Evolutionary conservation across 1,284 basidiomycete genomes (phyloP).

Genomic region (Ustilago hordei): DNA sequence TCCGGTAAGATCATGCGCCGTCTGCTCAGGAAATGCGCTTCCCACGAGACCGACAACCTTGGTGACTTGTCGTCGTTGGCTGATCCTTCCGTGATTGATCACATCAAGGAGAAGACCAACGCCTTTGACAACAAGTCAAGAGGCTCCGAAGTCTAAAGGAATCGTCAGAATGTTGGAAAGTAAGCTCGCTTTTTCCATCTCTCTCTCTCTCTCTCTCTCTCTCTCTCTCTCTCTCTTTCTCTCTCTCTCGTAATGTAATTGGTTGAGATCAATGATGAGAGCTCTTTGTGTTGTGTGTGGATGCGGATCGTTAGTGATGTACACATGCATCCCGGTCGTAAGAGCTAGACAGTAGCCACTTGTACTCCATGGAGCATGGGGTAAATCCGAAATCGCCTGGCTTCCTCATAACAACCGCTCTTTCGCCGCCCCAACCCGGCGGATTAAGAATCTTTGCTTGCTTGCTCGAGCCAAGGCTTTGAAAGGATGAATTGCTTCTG

Average conservation of each 20-base stretch:
- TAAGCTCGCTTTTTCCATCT: not conserved
- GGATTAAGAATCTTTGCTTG: not conserved
- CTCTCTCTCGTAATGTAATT: not conserved
- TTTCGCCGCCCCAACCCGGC: not conserved
- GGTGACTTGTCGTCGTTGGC: conserved; percentile 88
- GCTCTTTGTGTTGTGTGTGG: not conserved
- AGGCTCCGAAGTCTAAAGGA: not conserved
- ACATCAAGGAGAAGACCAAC: conserved; percentile 58
- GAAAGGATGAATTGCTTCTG: not conserved
- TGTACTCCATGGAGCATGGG: not conserved
- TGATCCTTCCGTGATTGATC: conserved; percentile 72
- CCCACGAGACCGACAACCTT: conserved; percentile 90
- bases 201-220: not conserved
- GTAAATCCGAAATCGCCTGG: conserved; percentile 8
- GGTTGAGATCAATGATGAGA: not conserved
- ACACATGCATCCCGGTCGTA: not conserved
- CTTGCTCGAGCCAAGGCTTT: not conserved
- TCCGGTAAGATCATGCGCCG: conserved; percentile 97
- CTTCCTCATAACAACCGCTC: not conserved
- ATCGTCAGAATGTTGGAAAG: not conserved
- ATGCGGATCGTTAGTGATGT: not conserved
- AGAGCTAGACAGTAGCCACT: not conserved
- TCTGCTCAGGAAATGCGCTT: conserved; percentile 93
- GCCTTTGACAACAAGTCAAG: conserved; percentile 46
- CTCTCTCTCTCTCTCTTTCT: not conserved